phyloP scores from a whole-genome alignment of 495 filamentous ascomycete genomes.

The Neurospora sp. region DNA sequence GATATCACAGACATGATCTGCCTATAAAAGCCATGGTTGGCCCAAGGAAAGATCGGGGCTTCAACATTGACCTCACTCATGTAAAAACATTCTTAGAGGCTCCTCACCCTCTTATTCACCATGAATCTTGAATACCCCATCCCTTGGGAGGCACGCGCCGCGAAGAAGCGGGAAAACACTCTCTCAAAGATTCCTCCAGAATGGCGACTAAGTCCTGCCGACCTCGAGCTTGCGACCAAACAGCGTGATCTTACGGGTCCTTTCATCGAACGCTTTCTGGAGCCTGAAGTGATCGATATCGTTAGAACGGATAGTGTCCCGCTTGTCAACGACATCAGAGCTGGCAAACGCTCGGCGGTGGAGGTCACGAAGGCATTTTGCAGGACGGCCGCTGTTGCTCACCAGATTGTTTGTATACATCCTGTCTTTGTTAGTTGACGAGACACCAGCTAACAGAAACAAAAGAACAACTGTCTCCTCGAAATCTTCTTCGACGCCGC shows the following conservation, averaged over 20 bases:
- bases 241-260: slow-evolving; percentile 20
- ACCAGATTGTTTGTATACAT: slow-evolving; percentile 42
- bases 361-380: slow-evolving; percentile 32
- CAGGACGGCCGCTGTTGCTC: slow-evolving; percentile 48
- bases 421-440: neutral
- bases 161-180: slow-evolving; percentile 12
- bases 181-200: slow-evolving; percentile 14
- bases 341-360: slow-evolving; percentile 16
- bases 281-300: slow-evolving; percentile 8
- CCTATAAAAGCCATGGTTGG: neutral
- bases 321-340: slow-evolving; percentile 12
- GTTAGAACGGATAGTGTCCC: slow-evolving; percentile 8
- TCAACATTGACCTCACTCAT: neutral
- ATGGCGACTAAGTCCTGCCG: slow-evolving; percentile 16
- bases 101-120: neutral
- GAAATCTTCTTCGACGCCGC: slow-evolving; percentile 58
- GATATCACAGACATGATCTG: neutral
- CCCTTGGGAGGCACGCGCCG: slow-evolving; percentile 16
- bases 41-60: neutral
- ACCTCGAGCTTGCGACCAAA: slow-evolving; percentile 7
- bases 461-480: slow-evolving; percentile 46
- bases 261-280: slow-evolving; percentile 25
- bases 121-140: neutral
- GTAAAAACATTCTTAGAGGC: neutral
- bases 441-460: neutral